phyloP scores from a whole-genome alignment of 148 eudicot species.

The Vaccinium macrocarpon region DNA sequence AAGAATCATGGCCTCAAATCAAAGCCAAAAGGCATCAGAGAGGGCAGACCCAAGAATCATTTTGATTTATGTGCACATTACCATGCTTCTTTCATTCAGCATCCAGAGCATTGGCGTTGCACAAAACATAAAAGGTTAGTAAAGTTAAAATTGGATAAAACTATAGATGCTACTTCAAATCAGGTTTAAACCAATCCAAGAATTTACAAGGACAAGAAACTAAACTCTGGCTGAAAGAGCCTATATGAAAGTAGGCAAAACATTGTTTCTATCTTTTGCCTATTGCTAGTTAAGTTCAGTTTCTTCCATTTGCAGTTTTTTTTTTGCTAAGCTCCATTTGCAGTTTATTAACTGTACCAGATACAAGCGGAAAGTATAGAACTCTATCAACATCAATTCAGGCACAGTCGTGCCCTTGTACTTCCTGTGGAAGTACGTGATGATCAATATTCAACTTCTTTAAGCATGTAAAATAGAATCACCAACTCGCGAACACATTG shows the following conservation, averaged over 20 bases:
- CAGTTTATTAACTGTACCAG: neutral
- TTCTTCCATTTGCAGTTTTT: neutral
- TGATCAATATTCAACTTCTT: neutral
- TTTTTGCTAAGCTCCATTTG: neutral
- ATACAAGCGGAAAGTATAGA: neutral
- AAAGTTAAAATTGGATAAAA: neutral
- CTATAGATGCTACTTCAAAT: neutral
- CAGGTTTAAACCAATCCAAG: neutral
- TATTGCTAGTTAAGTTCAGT: neutral
- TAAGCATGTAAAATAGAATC: neutral
- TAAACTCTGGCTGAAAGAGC: neutral
- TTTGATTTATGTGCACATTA: too few species aligned
- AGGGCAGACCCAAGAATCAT: too few species aligned
- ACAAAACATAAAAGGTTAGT: neutral
- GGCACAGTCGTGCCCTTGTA: neutral
- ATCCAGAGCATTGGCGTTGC: too few species aligned
- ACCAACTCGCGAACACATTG: neutral
- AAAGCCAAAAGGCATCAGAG: too few species aligned
- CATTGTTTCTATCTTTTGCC: neutral
- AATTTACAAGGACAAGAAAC: neutral
- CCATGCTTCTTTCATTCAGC: too few species aligned
- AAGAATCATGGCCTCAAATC: too few species aligned
- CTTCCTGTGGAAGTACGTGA: neutral
- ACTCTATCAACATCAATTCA: neutral
- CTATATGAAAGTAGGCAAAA: neutral